These are phyloP conservation scores for Tricholoma terreum DNA, from an alignment of 768 basidiomycete genomes.

Conservation along the genomic window DNA sequence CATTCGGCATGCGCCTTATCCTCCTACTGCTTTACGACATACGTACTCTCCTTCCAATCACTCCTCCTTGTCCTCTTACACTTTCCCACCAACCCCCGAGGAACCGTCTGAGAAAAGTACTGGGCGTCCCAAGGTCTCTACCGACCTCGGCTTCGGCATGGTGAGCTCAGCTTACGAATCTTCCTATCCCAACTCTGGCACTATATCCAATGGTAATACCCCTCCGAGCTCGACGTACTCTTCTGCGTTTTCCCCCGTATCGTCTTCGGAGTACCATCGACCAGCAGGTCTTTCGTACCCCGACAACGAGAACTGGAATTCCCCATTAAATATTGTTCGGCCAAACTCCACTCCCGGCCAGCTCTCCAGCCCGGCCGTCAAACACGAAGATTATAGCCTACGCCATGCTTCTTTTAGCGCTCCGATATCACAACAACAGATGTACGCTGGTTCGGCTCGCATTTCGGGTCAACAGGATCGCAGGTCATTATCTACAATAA, in stretches of 20 bases:
- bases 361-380: conserved; percentile 49
- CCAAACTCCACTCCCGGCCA: conserved; percentile 67
- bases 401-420: conserved; percentile 68
- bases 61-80: conserved; percentile 45
- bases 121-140: conserved; percentile 46
- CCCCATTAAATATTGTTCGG: conserved; percentile 59
- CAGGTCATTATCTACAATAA: conserved; percentile 53
- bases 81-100: conserved; percentile 53
- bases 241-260: conserved; percentile 42
- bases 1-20: conserved; percentile 56
- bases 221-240: conserved; percentile 50
- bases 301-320: conserved; percentile 55
- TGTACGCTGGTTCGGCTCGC: conserved; percentile 67
- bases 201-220: conserved; percentile 48
- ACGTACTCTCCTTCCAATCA: conserved; percentile 44
- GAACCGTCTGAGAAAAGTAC: conserved; percentile 33
- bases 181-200: conserved; percentile 44
- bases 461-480: conserved; percentile 73
- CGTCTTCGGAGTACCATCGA: conserved; percentile 44
- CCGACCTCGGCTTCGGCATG: conserved; percentile 43
- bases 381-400: conserved; percentile 64
- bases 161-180: conserved; percentile 39
- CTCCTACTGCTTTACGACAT: conserved; percentile 45
- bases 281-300: conserved; percentile 43
- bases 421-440: conserved; percentile 54